These are phyloP conservation scores for Stephanodiscus minutulus DNA, from an alignment of 108 stramenopile species.

Conservation along the genomic window DNA sequence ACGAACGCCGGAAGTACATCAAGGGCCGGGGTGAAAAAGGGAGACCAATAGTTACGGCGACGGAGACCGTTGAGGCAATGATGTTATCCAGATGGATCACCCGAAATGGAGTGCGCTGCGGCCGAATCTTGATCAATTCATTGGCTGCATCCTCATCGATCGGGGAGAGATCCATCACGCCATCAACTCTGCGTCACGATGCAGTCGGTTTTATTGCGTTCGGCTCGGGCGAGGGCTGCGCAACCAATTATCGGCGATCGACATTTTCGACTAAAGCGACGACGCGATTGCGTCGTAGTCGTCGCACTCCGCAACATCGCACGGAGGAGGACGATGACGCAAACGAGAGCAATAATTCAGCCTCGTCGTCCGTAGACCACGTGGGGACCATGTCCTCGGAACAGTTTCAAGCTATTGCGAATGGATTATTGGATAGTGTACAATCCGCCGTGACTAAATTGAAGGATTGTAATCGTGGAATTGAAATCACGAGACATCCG, in stretches of 20 bases:
- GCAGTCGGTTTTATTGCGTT: not conserved
- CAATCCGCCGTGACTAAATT: constrained; percentile 63
- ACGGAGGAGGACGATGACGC: not conserved
- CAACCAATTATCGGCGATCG: not conserved
- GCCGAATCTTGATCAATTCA: not conserved
- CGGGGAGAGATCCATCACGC: not conserved
- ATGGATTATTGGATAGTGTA: constrained; percentile 59
- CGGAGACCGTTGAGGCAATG: not conserved
- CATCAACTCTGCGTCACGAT: not conserved
- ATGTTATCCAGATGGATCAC: not conserved
- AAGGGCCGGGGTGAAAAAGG: too few species aligned
- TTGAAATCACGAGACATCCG: constrained; percentile 47
- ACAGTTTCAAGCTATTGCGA: constrained; percentile 51
- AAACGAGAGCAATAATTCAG: not conserved
- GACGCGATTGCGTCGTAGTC: not conserved
- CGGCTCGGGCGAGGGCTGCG: too few species aligned
- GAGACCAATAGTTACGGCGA: too few species aligned
- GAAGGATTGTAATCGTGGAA: constrained; percentile 59
- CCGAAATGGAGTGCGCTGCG: not conserved
- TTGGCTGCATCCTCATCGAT: not conserved
- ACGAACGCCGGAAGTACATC: too few species aligned
- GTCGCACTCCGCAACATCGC: not conserved
- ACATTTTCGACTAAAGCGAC: constrained; percentile 12
- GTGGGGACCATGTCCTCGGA: not conserved
- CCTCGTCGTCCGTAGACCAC: not conserved